Conservation (phyloP, 2,329 filamentous ascomycete genomes). For the Penicillium thymicola region DNA sequence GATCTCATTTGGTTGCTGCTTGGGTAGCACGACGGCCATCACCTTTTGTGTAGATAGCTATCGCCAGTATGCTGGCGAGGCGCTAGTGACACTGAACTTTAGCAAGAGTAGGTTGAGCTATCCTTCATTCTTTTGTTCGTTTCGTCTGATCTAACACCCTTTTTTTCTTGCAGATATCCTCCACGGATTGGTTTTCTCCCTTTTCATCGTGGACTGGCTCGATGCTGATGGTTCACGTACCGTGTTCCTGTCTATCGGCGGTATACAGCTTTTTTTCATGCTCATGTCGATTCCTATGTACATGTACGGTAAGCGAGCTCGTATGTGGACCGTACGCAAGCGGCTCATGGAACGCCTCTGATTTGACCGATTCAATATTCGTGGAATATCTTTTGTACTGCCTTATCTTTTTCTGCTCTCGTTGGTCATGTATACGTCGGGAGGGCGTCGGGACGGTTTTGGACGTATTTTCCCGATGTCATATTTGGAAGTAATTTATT, state of each 20-base stretch:
- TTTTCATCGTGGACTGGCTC: conserved; percentile 87
- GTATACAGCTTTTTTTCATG: conserved; percentile 77
- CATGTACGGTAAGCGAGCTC: conserved; percentile 81
- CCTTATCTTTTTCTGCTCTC: neutral
- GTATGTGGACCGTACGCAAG: conserved; percentile 91
- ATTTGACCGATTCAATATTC: conserved; percentile 1
- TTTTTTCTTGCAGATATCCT: conserved; percentile 59
- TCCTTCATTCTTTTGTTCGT: neutral
- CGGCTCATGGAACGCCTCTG: conserved; percentile 80
- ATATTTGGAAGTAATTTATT: neutral
- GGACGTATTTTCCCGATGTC: neutral
- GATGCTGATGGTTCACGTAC: conserved; percentile 68
- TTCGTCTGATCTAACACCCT: conserved; percentile 8
- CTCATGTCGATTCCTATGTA: conserved; percentile 84
- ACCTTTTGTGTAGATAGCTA: conserved; percentile 95
- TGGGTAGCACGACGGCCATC: conserved; percentile 87
- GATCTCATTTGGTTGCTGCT: conserved; percentile 84
- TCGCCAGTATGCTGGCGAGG: conserved; percentile 88
- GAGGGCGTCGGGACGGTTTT: neutral
- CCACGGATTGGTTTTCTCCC: conserved; percentile 81
- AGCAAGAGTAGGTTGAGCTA: conserved; percentile 64
- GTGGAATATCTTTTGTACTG: neutral
- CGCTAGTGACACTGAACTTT: conserved; percentile 90
- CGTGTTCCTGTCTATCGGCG: conserved; percentile 78
- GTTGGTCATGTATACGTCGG: neutral